Evolutionary conservation across 164 flowering plant genomes (phyloP).

Genomic region (Kingdonia uniflora): DNA sequence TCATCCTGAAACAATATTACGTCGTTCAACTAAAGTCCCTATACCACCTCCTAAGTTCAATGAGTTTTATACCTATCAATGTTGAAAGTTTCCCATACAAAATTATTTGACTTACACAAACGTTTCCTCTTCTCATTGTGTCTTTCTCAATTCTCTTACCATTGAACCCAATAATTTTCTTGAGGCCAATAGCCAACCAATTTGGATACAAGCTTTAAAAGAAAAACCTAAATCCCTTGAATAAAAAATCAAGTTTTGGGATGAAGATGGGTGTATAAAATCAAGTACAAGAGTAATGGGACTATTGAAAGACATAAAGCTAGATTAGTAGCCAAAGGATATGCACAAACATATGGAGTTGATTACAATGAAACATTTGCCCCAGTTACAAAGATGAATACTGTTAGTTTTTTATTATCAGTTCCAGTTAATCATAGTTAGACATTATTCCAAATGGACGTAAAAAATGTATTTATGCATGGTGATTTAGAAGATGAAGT

Average conservation of each 20-base stretch:
- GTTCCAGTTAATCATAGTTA: neutral
- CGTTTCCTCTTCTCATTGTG: too few relatives aligned
- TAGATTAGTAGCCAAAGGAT: neutral
- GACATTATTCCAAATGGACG: neutral
- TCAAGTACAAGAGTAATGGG: conserved; percentile 6
- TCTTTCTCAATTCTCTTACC: neutral
- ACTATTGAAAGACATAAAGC: neutral
- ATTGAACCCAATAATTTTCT: too few relatives aligned
- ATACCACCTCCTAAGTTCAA: too few relatives aligned
- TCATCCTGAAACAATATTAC: too few relatives aligned
- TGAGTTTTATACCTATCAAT: too few relatives aligned
- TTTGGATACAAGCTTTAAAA: too few relatives aligned
- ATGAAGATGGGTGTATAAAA: neutral
- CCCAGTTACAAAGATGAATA: neutral
- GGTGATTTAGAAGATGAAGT: neutral
- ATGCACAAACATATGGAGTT: neutral
- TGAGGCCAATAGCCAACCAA: too few relatives aligned
- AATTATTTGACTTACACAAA: too few relatives aligned
- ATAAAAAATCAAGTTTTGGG: neutral
- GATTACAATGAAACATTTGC: neutral
- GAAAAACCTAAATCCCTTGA: neutral
- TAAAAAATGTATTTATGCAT: conserved; percentile 1
- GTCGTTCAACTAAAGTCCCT: too few relatives aligned
- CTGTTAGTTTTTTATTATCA: neutral
- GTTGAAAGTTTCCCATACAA: too few relatives aligned